Base-by-base conservation (phyloP, 768 basidiomycete genomes). In the Auricularia sp. region DNA sequence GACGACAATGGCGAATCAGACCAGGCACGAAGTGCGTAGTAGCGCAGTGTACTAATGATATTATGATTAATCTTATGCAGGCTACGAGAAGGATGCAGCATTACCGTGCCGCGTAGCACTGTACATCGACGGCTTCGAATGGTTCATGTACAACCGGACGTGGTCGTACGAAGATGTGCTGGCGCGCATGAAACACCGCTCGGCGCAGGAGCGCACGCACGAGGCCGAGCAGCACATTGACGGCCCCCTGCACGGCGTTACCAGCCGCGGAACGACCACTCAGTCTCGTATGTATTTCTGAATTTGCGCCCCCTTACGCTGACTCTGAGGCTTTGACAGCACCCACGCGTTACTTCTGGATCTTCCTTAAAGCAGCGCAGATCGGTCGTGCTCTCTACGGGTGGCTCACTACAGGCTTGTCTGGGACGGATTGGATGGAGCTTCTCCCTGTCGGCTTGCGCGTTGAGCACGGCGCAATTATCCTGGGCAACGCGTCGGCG, bases 61-160 rank as follows among this genome's bases (percentile, higher is more conserved):
- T 39, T n/a, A 36, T 64, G 3, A 7, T 29, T 61, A 12, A 64
- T 64, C 62, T 29, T 64, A 62, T 61, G 5, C 35, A 67, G 60
- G 18, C 61, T 62, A 43, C 67, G 16, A 64, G 56, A 69, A 72
- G 1, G 65, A 72, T 14, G 69, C 72, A 14, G 71, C 81, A 29
- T 79, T 83, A 64, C 84, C 88, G 14, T 96, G 93, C 70, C 87
- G 96, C 44, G 84, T 98, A 36, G 87, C 90, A 63, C 71, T 94
- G 35, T 86, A 86, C 6, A 69, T 91, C 3, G 85, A 95, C 68
- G 96, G 96, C 18, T 79, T 94, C 54, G 94, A 98, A 73, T 94
- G 91, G 87, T 92, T 92, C 73, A 70, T 98, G 51, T 97, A 91
- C 75, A 98, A 98, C 75, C 80, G 86, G 60, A 95, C 92, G 3